A percentile compares a stretch with the other conserved stretches of the same genome.
Evolutionary conservation across 371 early-diverging fungal species (phyloP).

Genomic region (Smittium mucronatum): DNA sequence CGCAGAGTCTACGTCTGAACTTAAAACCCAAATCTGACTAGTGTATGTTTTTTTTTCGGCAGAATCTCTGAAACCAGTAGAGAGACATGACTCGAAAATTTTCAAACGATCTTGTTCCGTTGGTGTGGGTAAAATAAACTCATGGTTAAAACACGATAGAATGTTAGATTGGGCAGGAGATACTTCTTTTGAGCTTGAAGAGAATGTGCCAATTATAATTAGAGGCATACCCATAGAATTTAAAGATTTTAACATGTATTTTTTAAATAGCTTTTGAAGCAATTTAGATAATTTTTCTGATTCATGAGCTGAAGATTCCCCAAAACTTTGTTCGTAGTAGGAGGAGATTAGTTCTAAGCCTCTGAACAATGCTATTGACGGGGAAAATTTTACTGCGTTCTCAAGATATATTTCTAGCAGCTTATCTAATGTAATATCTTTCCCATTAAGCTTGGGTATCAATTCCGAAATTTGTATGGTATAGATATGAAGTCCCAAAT

Average conservation of each 20-base stretch:
- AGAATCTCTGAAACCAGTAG: slow-evolving; percentile 32
- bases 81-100: slow-evolving; percentile 35
- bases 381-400: slow-evolving; percentile 59
- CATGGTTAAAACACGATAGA: slow-evolving; percentile 52
- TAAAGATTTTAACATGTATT: slow-evolving; percentile 39
- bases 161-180: slow-evolving; percentile 43
- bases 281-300: slow-evolving; percentile 58
- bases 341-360: slow-evolving; percentile 66
- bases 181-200: slow-evolving; percentile 36
- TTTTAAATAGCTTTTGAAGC: slow-evolving; percentile 54
- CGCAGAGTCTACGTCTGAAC: slow-evolving; percentile 42
- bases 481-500: slow-evolving; percentile 58
- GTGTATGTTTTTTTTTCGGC: slow-evolving; percentile 15
- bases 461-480: slow-evolving; percentile 63
- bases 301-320: slow-evolving; percentile 30
- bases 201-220: slow-evolving; percentile 56
- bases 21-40: slow-evolving; percentile 41
- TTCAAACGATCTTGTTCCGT: slow-evolving; percentile 50
- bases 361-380: slow-evolving; percentile 64
- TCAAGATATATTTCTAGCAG: slow-evolving; percentile 49
- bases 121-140: slow-evolving; percentile 53
- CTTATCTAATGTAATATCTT: slow-evolving; percentile 58
- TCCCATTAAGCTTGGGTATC: slow-evolving; percentile 55
- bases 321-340: slow-evolving; percentile 42
- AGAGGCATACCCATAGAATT: slow-evolving; percentile 50